Evolutionary conservation across 352 stramenopile species (phyloP), one percentile per base, ranked within the genome.

Genomic region (Peronospora tabacina): DNA sequence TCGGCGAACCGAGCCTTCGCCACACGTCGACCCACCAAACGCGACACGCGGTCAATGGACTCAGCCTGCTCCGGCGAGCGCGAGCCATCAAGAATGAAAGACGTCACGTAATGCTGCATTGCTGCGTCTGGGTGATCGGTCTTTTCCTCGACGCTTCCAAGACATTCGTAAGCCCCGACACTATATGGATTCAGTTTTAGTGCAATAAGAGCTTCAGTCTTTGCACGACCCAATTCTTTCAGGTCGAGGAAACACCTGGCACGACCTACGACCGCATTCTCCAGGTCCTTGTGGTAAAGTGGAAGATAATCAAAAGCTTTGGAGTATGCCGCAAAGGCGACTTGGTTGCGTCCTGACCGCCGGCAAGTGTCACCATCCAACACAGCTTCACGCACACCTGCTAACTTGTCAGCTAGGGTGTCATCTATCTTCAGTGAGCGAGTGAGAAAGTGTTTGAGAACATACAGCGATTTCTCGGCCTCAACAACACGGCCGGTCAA

Each of bases 91-190:
- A 93, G 41, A 41, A 93, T 87, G 49, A 93, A 93, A 5, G 77
- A 70, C 1, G 80, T 83, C 35, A 93, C 77, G 30, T 78, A 89
- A 39, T 90, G 68, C 58, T 93, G 82, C 78, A 93, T 86, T 6
- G 82, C 75, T n/a, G 63, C 51, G 49, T 87, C 62, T 1, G 70
- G 60, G 8, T 70, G 55, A 0, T 55, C 52, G 5, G 54, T 58
- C 45, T 85, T 76, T 33, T 88, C 76, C 37, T 85, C 67, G 26
- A 87, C 69, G 24, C 61, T 68, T 22, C 72, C 79, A n/a, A 88
- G 48, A 52, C 74, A 85, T 40, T 74, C 64, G 62, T 90, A 90
- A 32, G 72, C 79, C 3, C 67, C 76, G 29, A 71, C 61, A 54
- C 68, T 85, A 60, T 85, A 90, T 29, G 70, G 74, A 48, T 88